Percentiles rank a stretch among this genome's conserved stretches.
These are phyloP conservation scores for Alopecurus myosuroides DNA, from an alignment of 176 grass and related monocot genomes.

Conservation along the genomic window DNA sequence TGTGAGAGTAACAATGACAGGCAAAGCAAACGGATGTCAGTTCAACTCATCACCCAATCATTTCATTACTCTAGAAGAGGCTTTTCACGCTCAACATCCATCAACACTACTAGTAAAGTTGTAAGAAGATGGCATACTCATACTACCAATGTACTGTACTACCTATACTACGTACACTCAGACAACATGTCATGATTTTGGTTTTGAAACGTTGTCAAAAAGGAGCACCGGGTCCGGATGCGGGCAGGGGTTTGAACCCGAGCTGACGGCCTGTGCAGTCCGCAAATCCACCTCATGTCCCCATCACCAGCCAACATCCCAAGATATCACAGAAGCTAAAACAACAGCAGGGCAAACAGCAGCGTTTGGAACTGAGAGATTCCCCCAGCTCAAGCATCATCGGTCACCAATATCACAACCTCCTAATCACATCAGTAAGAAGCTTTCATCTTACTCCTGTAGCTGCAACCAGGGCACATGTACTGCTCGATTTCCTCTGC, in stretches of 20 bases:
- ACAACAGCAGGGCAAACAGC: background rate
- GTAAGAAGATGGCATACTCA: background rate
- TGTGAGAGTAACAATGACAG: background rate
- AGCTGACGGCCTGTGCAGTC: background rate
- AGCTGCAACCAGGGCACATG: constrained; percentile 62
- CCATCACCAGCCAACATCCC: background rate
- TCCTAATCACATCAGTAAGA: background rate
- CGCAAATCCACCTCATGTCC: background rate
- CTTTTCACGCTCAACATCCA: background rate
- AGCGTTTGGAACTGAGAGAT: background rate
- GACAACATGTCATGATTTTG: background rate
- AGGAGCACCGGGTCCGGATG: background rate
- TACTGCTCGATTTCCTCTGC: constrained; percentile 59
- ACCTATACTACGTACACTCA: background rate
- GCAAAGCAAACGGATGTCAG: background rate
- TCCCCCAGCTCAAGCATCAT: background rate
- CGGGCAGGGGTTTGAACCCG: background rate
- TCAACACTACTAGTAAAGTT: background rate
- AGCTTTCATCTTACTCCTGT: constrained; percentile 22
- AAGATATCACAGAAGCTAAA: background rate
- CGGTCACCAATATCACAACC: background rate
- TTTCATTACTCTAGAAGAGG: background rate
- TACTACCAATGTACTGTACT: background rate
- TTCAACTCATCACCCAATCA: background rate
- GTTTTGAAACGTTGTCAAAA: background rate